Base-by-base conservation (phyloP, 2,329 filamentous ascomycete genomes). In the Fusarium sororula region DNA sequence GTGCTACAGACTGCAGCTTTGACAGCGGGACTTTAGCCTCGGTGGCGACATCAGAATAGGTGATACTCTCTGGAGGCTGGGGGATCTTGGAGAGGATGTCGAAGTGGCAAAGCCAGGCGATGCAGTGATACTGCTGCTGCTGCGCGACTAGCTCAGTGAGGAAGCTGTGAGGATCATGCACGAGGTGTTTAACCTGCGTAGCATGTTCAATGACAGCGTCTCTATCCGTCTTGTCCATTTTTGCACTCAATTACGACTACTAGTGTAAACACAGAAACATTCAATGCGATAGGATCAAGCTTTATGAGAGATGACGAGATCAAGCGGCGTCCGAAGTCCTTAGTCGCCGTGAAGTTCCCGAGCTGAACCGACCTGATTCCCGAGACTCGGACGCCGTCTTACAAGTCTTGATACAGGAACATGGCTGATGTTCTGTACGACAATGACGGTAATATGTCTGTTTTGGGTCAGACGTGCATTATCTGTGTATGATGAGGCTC, bases 101-200 rank as follows among this genome's bases (percentile, higher is more conserved):
- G 35, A 73, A 73, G 26, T 73, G 53, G 35, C 70, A 73, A 32
- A 73, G 70, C 70, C 70, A 73, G 7, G 66, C 26, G 7, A 73
- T 63, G 30, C 66, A 73, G 66, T 73, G 50, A 47, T 74, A 73
- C 38, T 73, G 70, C 20, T 73, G 70, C 28, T 73, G 70, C 24
- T 73, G 70, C 5, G 55, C 66, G 15, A 71, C 70, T 3, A 74
- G 41, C 37, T 73, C 70, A 35, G 70, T 73, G 37, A 73, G 44
- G 17, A 74, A 74, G 20, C 61, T 74, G 53, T 73, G 72, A 7
- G 70, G 70, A 38, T 74, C 70, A 57, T 74, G 66, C 9, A 68
- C 70, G 15, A 60, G 61, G 39, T 54, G 47, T 18, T 71, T 73
- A 1, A 71, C 42, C 53, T 73, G 70, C n/a, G 66, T 50, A 8